Conservation (phyloP, 768 basidiomycete species). For the Boletus edulis region DNA sequence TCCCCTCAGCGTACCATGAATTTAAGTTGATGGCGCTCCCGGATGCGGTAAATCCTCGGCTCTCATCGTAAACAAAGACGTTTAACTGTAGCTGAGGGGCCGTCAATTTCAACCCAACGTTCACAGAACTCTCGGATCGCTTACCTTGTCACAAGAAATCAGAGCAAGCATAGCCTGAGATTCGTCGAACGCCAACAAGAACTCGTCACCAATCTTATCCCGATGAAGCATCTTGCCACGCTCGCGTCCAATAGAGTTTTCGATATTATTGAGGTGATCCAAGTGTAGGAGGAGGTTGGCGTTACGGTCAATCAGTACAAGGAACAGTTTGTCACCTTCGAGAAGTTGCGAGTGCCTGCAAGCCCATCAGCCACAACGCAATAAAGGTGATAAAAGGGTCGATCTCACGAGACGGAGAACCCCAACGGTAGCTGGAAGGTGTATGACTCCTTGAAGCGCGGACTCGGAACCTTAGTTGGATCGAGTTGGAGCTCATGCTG, state of each 20-base stretch:
- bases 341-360: conserved; percentile 42
- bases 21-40: conserved; percentile 42
- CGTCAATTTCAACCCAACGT: background rate
- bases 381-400: background rate
- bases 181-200: conserved; percentile 52
- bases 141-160: conserved; percentile 43
- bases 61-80: conserved; percentile 49
- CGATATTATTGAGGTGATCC: conserved; percentile 34
- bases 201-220: conserved; percentile 46
- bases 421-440: conserved; percentile 24
- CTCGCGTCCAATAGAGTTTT: conserved; percentile 32
- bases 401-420: conserved; percentile 24
- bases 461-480: conserved; percentile 16
- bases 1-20: conserved; percentile 43
- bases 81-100: conserved; percentile 37
- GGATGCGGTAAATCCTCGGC: conserved; percentile 39
- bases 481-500: conserved; percentile 30
- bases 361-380: background rate
- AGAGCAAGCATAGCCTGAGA: conserved; percentile 46
- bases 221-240: conserved; percentile 37
- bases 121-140: background rate
- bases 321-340: conserved; percentile 36
- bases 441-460: conserved; percentile 25
- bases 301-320: conserved; percentile 36
- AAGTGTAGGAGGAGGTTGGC: conserved; percentile 37